These are phyloP conservation scores for Fibroporia radiculosa DNA, from an alignment of 768 basidiomycete species.

Conservation along the genomic window DNA sequence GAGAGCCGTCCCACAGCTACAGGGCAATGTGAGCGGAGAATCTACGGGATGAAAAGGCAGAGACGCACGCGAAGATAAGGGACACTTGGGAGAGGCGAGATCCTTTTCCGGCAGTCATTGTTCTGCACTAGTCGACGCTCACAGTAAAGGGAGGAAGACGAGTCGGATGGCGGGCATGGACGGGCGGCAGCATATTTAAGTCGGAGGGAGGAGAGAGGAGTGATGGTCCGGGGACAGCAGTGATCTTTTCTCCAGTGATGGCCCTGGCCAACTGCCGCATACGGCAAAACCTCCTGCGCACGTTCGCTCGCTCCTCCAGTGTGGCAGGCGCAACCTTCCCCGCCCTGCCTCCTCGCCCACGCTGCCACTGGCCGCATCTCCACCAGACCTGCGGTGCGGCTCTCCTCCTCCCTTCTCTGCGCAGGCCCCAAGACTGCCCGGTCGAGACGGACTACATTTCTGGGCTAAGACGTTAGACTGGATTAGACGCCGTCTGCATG, in stretches of 20 bases:
- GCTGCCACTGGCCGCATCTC: no score
- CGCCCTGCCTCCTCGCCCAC: no score
- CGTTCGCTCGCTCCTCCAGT: constrained; percentile 1
- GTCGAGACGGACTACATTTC: no score
- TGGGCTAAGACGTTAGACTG: no score
- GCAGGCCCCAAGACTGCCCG: no score
- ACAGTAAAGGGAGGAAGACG: constrained; percentile 5
- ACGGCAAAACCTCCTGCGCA: background rate
- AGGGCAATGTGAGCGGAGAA: background rate
- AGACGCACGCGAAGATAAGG: constrained; percentile 75
- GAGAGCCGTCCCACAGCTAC: constrained; percentile 77
- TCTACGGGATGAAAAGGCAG: background rate
- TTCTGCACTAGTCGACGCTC: constrained; percentile 3
- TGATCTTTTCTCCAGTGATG: constrained; percentile 1
- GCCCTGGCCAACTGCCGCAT: background rate
- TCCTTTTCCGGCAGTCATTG: constrained; percentile 1
- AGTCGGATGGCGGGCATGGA: background rate
- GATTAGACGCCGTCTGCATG: no score
- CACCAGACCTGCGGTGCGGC: no score
- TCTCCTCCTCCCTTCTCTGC: no score
- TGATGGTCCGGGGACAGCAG: constrained; percentile 2
- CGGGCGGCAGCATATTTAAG: background rate
- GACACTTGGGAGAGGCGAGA: constrained; percentile 47
- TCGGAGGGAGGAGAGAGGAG: background rate
- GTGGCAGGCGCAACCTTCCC: no score